Percentiles rank a stretch among this genome's conserved stretches.
Conservation (phyloP, 2,329 filamentous ascomycete species). For the Penicillium sp. region DNA sequence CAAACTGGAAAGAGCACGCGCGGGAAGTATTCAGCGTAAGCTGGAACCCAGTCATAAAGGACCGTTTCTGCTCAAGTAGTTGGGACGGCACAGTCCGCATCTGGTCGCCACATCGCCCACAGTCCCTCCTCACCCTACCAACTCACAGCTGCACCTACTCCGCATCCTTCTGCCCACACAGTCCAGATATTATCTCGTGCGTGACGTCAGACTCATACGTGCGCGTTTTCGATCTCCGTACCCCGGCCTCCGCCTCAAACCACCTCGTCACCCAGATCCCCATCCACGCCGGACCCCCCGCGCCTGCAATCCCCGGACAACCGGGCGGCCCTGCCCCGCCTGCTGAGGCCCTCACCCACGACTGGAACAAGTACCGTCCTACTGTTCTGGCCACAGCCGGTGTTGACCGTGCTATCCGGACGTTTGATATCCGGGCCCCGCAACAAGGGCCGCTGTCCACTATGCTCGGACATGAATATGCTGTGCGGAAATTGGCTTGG, state of each 20-base stretch:
- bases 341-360: constrained; percentile 84
- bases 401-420: constrained; percentile 81
- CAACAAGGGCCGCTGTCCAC: constrained; percentile 68
- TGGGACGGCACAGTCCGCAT: constrained; percentile 98
- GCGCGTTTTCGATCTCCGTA: constrained; percentile 86
- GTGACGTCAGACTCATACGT: constrained; percentile 87
- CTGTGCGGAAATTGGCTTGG: constrained; percentile 81
- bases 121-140: constrained; percentile 79
- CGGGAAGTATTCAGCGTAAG: constrained; percentile 88
- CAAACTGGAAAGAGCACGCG: constrained; percentile 90
- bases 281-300: constrained; percentile 67
- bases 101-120: constrained; percentile 76
- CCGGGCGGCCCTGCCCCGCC: constrained; percentile 54
- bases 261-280: constrained; percentile 81
- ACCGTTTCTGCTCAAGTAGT: constrained; percentile 83
- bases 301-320: constrained; percentile 37
- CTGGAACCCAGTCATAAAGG: constrained; percentile 90
- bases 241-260: constrained; percentile 79
- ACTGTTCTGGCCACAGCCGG: constrained; percentile 82
- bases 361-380: constrained; percentile 98
- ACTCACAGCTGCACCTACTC: constrained; percentile 94
- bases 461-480: constrained; percentile 85
- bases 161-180: constrained; percentile 84
- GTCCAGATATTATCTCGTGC: constrained; percentile 77
- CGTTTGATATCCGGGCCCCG: constrained; percentile 83